These are phyloP conservation scores for Acarospora socialis DNA, from an alignment of 2,329 filamentous ascomycete genomes.

Conservation along the genomic window DNA sequence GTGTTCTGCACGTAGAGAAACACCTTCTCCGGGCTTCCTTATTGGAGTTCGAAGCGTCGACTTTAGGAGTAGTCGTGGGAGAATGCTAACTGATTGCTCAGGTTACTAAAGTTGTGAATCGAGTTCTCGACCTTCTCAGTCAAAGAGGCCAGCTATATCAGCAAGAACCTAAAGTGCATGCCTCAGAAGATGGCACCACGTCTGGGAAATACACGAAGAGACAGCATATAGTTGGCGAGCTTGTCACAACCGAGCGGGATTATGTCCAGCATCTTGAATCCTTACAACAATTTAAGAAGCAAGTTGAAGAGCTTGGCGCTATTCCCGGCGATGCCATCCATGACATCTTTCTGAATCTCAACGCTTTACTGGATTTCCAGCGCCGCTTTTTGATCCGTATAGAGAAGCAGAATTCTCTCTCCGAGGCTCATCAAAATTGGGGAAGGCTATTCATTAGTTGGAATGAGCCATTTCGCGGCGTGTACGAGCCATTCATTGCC, in stretches of 20 bases:
- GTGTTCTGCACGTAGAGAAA: no score
- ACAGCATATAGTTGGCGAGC: conserved; percentile 79
- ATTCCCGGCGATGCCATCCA: conserved; percentile 83
- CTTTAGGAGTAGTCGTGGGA: no score
- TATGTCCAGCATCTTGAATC: conserved; percentile 97
- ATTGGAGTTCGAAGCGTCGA: no score
- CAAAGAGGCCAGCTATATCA: conserved; percentile 61
- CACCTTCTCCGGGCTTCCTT: no score
- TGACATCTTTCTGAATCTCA: conserved; percentile 92
- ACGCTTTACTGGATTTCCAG: conserved; percentile 88
- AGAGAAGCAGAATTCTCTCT: conserved; percentile 82
- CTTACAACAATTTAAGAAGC: conserved; percentile 79
- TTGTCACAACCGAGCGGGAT: conserved; percentile 90
- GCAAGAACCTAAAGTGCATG: conserved; percentile 37
- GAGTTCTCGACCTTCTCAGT: conserved; percentile 76
- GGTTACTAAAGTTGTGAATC: conserved; percentile 85
- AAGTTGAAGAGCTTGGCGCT: conserved; percentile 72
- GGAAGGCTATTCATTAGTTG: conserved; percentile 78
- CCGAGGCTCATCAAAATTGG: conserved; percentile 71
- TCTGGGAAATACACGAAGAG: conserved; percentile 51
- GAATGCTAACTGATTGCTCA: conserved; percentile 22
- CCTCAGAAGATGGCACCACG: conserved; percentile 35
- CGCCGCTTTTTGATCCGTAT: conserved; percentile 88
- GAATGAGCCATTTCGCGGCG: conserved; percentile 74
- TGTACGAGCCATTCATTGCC: conserved; percentile 94